Conservation (phyloP, 2,329 filamentous ascomycete species). For the Diaporthe amygdali region DNA sequence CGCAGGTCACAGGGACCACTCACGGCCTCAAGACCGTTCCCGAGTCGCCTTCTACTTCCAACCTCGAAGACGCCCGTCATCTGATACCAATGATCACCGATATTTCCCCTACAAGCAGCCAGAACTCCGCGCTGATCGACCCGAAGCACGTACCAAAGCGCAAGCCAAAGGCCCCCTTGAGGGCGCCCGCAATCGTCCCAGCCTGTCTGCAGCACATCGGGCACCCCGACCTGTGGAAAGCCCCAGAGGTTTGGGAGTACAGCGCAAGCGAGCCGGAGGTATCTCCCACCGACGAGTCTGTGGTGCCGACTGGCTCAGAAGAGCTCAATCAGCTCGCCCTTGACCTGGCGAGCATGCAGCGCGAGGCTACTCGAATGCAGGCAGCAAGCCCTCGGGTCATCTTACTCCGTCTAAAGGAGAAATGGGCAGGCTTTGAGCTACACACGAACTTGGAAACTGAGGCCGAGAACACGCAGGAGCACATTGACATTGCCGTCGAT, state of each 20-base stretch:
- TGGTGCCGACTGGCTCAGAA: constrained; percentile 7
- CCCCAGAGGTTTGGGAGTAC: constrained; percentile 24
- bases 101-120: background rate
- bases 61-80: background rate
- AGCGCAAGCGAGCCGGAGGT: constrained; percentile 21
- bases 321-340: constrained; percentile 33
- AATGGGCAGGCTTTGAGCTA: constrained; percentile 42
- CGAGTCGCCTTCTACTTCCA: background rate
- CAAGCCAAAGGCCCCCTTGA: constrained; percentile 34
- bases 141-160: constrained; percentile 30
- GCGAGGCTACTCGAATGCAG: constrained; percentile 61
- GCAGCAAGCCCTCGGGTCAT: constrained; percentile 56
- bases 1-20: background rate
- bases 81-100: constrained; percentile 9
- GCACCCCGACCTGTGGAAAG: constrained; percentile 25
- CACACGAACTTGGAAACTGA: background rate
- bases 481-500: constrained; percentile 28
- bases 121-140: background rate
- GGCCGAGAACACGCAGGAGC: background rate
- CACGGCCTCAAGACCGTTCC: constrained; percentile 2
- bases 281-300: background rate
- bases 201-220: constrained; percentile 9
- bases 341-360: constrained; percentile 49
- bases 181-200: constrained; percentile 16
- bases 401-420: constrained; percentile 59